These are phyloP conservation scores for Aegilops tauschii DNA, from an alignment of 176 grass and related monocot species.

Conservation along the genomic window DNA sequence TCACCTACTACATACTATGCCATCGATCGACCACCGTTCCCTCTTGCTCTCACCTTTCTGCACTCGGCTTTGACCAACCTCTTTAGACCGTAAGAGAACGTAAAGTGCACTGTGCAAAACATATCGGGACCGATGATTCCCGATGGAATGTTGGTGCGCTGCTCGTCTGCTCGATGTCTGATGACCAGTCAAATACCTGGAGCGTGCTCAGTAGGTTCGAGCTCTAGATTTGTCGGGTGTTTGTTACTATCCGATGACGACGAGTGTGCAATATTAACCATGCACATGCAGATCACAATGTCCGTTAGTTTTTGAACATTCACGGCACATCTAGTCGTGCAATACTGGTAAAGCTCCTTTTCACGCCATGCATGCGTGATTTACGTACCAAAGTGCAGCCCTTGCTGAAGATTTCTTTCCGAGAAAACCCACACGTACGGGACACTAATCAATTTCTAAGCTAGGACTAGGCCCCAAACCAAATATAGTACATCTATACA, in stretches of 20 bases:
- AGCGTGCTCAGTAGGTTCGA: background rate
- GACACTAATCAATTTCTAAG: constrained; percentile 21
- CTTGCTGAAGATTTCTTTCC: background rate
- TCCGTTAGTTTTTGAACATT: background rate
- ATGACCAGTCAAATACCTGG: constrained; percentile 25
- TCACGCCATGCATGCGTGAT: background rate
- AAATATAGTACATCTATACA: background rate
- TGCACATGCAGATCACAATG: background rate
- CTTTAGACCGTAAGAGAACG: background rate
- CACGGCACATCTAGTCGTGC: background rate
- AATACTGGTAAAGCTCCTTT: background rate
- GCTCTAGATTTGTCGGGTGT: background rate
- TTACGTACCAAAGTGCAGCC: background rate
- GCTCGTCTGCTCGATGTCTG: background rate
- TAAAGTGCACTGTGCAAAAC: background rate
- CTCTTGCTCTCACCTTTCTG: constrained; percentile 12
- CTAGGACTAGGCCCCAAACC: background rate
- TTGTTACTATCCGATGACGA: background rate
- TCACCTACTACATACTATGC: background rate
- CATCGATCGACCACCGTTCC: background rate
- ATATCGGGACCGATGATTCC: background rate
- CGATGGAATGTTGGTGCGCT: constrained; percentile 7
- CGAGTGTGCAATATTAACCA: background rate
- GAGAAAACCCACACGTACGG: background rate
- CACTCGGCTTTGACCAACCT: constrained; percentile 44